A percentile compares a stretch with the other conserved stretches of the same genome.
Conservation (phyloP, 805 yeast species). For the Suhomyces faveliae region DNA sequence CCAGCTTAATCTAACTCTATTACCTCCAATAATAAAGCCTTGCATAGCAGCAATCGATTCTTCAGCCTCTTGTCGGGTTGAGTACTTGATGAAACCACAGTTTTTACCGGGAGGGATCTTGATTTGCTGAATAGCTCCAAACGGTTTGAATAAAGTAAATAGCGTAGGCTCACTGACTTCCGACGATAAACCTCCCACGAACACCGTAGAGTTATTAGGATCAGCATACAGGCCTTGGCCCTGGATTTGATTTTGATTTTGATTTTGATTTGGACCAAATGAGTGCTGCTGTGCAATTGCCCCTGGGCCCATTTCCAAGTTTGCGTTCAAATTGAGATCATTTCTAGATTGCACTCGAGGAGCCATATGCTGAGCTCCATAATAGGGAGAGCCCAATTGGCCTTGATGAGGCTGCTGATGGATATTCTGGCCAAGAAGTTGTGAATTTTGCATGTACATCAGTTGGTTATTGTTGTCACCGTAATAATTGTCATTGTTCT, state of each 20-base stretch:
- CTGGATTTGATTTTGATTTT: slow-evolving; percentile 7
- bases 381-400: slow-evolving; percentile 2
- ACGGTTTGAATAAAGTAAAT: slow-evolving; percentile 62
- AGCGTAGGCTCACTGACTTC: slow-evolving; percentile 63
- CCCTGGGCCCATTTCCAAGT: neutral
- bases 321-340: neutral
- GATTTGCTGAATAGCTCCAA: slow-evolving; percentile 67
- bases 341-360: neutral
- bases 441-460: slow-evolving; percentile 13
- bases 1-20: slow-evolving; percentile 83
- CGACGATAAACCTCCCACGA: slow-evolving; percentile 72
- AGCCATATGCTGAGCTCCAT: slow-evolving; percentile 7
- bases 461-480: slow-evolving; percentile 10
- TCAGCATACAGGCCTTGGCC: slow-evolving; percentile 39
- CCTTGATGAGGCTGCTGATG: neutral
- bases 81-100: slow-evolving; percentile 86
- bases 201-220: slow-evolving; percentile 71
- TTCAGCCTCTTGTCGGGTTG: slow-evolving; percentile 78
- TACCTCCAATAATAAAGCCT: slow-evolving; percentile 83
- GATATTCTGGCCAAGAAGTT: neutral
- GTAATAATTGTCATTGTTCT: neutral
- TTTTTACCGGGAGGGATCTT: slow-evolving; percentile 79
- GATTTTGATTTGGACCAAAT: slow-evolving; percentile 1
- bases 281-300: neutral
- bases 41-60: slow-evolving; percentile 84